Conservation (phyloP, 345 rosid genomes). For the Jatropha curcas region DNA sequence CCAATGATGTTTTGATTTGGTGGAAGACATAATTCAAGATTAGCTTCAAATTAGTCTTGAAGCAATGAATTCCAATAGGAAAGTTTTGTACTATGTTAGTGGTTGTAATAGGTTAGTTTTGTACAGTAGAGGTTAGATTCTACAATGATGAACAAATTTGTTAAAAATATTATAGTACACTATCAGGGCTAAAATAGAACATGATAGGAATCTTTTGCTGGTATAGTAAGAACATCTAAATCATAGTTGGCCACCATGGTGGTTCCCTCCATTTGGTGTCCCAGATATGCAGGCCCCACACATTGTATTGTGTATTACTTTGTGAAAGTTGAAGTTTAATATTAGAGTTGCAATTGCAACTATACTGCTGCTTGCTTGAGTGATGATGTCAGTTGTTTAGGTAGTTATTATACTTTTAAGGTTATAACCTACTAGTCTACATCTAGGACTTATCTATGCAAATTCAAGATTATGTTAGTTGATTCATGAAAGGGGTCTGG, state of each 20-base stretch:
- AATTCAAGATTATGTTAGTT: too few relatives aligned
- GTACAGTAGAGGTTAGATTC: background rate
- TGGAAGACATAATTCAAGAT: conserved; percentile 24
- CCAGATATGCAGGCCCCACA: background rate
- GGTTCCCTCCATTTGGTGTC: conserved; percentile 27
- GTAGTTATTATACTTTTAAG: background rate
- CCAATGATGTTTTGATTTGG: conserved; percentile 7
- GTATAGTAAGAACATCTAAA: conserved; percentile 5
- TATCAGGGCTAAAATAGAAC: background rate
- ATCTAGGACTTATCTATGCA: background rate
- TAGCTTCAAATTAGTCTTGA: conserved; percentile 15
- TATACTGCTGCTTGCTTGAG: background rate
- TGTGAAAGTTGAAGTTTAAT: background rate
- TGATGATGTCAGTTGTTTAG: background rate
- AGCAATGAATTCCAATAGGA: conserved; percentile 14
- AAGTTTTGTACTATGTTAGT: background rate
- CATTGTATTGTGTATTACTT: background rate
- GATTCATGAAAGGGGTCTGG: too few relatives aligned
- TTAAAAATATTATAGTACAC: conserved; percentile 9
- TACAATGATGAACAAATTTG: background rate
- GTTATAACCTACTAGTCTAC: background rate
- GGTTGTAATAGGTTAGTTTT: conserved; percentile 10
- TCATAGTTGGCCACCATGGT: conserved; percentile 12
- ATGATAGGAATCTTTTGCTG: conserved; percentile 27
- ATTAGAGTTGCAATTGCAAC: background rate